Evolutionary conservation across 73 alveolate species (phyloP).

Genomic region (Paraurostyla sp.): DNA sequence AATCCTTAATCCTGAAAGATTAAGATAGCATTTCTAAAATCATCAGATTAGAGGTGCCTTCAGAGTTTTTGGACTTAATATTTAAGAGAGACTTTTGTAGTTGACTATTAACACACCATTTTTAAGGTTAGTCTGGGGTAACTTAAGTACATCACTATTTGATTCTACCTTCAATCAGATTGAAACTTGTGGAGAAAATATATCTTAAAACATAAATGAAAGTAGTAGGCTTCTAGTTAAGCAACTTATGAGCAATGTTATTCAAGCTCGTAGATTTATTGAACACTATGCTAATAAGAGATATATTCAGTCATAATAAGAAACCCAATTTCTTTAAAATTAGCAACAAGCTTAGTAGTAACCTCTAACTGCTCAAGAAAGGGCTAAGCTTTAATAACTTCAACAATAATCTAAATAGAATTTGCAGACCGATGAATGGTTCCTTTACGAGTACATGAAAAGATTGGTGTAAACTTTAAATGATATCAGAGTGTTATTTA

Average conservation of each 20-base stretch:
- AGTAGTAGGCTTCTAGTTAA: neutral
- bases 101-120: slow-evolving; percentile 49
- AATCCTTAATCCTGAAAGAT: slow-evolving; percentile 1
- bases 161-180: slow-evolving; percentile 2
- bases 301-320: too few relatives aligned
- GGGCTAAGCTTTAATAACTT: neutral
- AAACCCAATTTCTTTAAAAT: too few relatives aligned
- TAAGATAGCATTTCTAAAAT: neutral
- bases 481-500: slow-evolving; percentile 61
- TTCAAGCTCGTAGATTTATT: neutral
- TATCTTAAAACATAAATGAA: slow-evolving; percentile 52
- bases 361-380: neutral
- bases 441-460: neutral
- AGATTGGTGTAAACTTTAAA: slow-evolving; percentile 23
- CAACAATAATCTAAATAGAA: neutral
- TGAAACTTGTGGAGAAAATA: slow-evolving; percentile 63
- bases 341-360: too few relatives aligned
- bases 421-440: slow-evolving; percentile 36
- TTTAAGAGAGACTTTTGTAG: neutral
- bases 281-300: neutral
- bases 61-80: slow-evolving; percentile 68
- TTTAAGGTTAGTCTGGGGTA: slow-evolving; percentile 62
- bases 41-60: slow-evolving; percentile 71
- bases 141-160: slow-evolving; percentile 15
- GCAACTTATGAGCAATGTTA: slow-evolving; percentile 29